Conservation (phyloP, 1,139 yeast species). For the Meyerozyma elateridarum region DNA sequence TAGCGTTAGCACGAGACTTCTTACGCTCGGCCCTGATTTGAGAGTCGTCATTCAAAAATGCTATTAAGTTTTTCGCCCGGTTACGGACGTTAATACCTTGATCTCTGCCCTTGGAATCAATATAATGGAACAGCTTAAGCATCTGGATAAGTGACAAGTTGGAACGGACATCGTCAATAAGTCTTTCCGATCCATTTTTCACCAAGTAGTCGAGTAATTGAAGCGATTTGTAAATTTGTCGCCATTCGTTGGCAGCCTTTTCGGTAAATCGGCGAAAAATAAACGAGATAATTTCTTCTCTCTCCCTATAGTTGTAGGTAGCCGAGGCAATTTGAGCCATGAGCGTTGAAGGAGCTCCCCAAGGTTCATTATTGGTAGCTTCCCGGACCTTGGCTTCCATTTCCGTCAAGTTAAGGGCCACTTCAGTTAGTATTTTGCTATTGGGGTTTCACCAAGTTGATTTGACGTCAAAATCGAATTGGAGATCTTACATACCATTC, state of each 20-base stretch:
- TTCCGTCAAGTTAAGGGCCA: slow-evolving; percentile 89
- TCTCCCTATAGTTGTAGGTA: slow-evolving; percentile 79
- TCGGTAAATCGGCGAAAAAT: slow-evolving; percentile 83
- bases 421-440: slow-evolving; percentile 15
- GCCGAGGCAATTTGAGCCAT: slow-evolving; percentile 96
- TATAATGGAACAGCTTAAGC: slow-evolving; percentile 91
- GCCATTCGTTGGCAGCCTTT: slow-evolving; percentile 95
- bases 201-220: slow-evolving; percentile 87
- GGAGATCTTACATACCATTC: slow-evolving; percentile 50
- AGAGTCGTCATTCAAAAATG: slow-evolving; percentile 71
- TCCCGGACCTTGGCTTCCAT: slow-evolving; percentile 96
- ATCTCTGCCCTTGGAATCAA: slow-evolving; percentile 90
- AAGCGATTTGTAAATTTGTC: slow-evolving; percentile 92
- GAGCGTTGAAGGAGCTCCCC: slow-evolving; percentile 95
- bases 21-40: slow-evolving; percentile 80
- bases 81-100: slow-evolving; percentile 95
- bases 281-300: slow-evolving; percentile 73
- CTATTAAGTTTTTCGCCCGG: slow-evolving; percentile 72
- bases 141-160: slow-evolving; percentile 78
- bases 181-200: slow-evolving; percentile 89
- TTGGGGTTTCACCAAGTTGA: slow-evolving; percentile 1
- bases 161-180: slow-evolving; percentile 90
- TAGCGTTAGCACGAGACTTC: slow-evolving; percentile 77
- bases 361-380: slow-evolving; percentile 97
- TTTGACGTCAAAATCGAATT: background rate